Conservation (phyloP, 106 monocot species). For the Agapanthus africanus region DNA sequence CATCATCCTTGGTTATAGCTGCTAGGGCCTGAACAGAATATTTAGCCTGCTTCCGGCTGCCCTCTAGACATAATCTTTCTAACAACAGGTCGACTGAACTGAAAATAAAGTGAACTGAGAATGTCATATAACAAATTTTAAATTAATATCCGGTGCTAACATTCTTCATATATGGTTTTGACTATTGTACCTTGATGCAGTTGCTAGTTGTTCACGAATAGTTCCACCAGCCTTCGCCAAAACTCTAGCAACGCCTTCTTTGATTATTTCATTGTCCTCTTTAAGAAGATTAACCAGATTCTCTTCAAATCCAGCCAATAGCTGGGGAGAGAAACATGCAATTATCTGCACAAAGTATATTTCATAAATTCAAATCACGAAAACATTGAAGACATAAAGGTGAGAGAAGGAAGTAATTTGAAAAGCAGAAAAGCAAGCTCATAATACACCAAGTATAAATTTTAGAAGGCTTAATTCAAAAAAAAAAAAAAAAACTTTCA, state of each 20-base stretch:
- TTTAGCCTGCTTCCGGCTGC: slow-evolving; percentile 91
- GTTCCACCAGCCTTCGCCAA: slow-evolving; percentile 88
- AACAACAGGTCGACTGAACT: slow-evolving; percentile 80
- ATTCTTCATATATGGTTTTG: slow-evolving; percentile 4
- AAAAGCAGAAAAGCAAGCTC: background rate
- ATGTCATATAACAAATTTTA: background rate
- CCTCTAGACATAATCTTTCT: slow-evolving; percentile 87
- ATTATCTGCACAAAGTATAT: slow-evolving; percentile 49
- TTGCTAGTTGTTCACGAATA: slow-evolving; percentile 68
- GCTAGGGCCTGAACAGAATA: slow-evolving; percentile 91
- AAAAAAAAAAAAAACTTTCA: no score
- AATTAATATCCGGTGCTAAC: background rate
- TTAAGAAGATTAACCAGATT: slow-evolving; percentile 74
- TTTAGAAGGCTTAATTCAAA: no score
- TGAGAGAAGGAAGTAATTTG: background rate
- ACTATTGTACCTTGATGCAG: slow-evolving; percentile 49
- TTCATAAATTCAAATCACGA: no score
- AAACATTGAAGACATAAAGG: no score
- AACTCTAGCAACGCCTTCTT: slow-evolving; percentile 91
- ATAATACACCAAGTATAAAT: background rate
- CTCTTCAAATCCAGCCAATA: slow-evolving; percentile 71
- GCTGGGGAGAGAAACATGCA: slow-evolving; percentile 62
- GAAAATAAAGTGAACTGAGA: slow-evolving; percentile 19
- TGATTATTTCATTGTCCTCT: slow-evolving; percentile 76
- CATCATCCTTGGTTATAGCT: slow-evolving; percentile 94